Evolutionary conservation across 305 asterid species (phyloP).

Genomic region (Solanum hybrid): DNA sequence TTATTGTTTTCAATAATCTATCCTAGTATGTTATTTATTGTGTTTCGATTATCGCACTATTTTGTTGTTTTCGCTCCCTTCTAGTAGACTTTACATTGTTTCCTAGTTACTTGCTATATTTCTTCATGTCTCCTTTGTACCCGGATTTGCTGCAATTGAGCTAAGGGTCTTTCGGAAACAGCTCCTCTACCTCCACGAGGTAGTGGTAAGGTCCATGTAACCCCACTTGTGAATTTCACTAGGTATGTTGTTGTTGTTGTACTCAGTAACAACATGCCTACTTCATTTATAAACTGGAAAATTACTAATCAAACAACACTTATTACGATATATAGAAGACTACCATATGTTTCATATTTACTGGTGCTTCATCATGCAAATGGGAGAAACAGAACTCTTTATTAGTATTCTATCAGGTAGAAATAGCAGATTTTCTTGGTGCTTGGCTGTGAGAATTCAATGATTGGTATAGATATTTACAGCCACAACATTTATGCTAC

Average conservation of each 20-base stretch:
- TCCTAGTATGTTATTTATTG: background rate
- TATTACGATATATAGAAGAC: background rate
- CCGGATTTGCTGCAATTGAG: background rate
- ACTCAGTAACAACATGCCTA: background rate
- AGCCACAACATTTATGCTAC: background rate
- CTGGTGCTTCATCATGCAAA: background rate
- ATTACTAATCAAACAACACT: background rate
- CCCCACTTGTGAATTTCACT: background rate
- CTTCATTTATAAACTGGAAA: background rate
- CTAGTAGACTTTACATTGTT: background rate
- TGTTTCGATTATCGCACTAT: background rate
- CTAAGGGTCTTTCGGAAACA: background rate
- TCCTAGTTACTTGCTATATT: background rate
- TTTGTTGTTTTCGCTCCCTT: background rate
- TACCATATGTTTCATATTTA: background rate
- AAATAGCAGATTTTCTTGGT: background rate
- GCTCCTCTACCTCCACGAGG: background rate
- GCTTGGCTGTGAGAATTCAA: background rate
- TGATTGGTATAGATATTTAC: background rate
- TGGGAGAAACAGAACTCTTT: conserved; percentile 4
- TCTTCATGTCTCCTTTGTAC: background rate
- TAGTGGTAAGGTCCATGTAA: background rate
- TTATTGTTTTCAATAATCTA: background rate
- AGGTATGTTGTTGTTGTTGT: background rate
- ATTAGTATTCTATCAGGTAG: background rate